A percentile compares a stretch with the other conserved stretches of the same genome.
Conservation (phyloP, 495 filamentous ascomycete species). For the Talaromyces wortmannii region DNA sequence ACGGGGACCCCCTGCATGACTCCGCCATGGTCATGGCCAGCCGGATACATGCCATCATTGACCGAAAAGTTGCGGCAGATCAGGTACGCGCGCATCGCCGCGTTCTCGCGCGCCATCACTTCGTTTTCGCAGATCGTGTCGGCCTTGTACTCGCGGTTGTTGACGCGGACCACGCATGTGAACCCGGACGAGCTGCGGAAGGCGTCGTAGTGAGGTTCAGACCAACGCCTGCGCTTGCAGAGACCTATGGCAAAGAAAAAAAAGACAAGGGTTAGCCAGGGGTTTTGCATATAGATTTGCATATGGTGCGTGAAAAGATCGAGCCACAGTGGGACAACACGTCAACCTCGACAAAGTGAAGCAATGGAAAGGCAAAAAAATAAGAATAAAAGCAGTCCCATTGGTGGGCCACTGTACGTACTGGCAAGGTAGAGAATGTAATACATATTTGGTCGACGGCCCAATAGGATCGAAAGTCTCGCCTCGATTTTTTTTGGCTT, state of each 20-base stretch:
- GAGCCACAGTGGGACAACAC: no score
- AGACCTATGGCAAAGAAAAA: constrained; percentile 54
- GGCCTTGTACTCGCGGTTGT: constrained; percentile 93
- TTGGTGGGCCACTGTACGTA: constrained; percentile 29
- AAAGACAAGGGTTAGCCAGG: background rate
- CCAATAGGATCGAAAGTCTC: constrained; percentile 1
- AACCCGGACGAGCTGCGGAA: constrained; percentile 66
- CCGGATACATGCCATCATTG: constrained; percentile 86
- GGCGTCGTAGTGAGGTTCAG: constrained; percentile 83
- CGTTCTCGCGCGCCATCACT: constrained; percentile 82
- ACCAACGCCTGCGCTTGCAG: constrained; percentile 93
- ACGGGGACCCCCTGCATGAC: constrained; percentile 84
- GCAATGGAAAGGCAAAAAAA: background rate
- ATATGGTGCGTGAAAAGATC: no score
- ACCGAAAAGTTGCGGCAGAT: constrained; percentile 98
- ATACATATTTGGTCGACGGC: constrained; percentile 41
- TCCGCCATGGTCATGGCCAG: constrained; percentile 63
- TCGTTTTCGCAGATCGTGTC: constrained; percentile 78
- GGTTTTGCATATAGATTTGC: no score
- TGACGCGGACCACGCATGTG: constrained; percentile 88
- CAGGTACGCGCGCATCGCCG: constrained; percentile 94
- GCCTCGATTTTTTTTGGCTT: background rate
- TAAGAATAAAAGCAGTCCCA: background rate
- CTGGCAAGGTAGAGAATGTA: constrained; percentile 65
- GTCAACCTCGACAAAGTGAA: no score